Base-by-base conservation (phyloP, 371 early-diverging fungal species). In the Conidiobolus coronatus region DNA sequence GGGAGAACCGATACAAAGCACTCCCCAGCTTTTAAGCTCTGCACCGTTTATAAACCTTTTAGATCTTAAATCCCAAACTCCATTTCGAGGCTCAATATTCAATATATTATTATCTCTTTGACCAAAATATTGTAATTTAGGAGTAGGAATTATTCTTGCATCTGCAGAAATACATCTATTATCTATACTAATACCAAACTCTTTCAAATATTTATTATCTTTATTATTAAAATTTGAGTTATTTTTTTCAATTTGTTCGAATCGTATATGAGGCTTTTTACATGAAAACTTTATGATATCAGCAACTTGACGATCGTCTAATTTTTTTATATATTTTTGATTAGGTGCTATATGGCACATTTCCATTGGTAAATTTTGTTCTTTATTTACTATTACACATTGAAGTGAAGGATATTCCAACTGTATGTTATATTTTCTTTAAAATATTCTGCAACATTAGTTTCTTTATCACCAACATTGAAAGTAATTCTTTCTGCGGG, bases 231-330 rank as follows among this genome's bases (percentile, higher is more conserved):
- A 54, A 1, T 62, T 51, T 17, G 53, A 42, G 14, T 71, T 39
- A 12, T 66, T 70, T 19, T 69, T 60, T 23, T 50, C 59, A 50
- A 82, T 80, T 48, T 63, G 68, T 41, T 70, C 63, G 40, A 66
- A 63, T 34, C 79, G 71, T 46, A 71, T 59, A 39, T 68, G 58
- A 1, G 91, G 94, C 23, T 70, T 67, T 51, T 77, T 75, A 53
- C 83, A 79, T 0, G 87, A 80, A 55, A 85, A 82, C 52, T 72
- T 79, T 60, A 93, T 86, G 86, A 91, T 88, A 45, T 86, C 84
- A 0, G 85, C 77, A 0, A 89, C 89, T 66, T 90, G 79, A 24
- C 63, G 65, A 38, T 84, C 86, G 53, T 80, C 76, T 17, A 86
- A 60, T 57, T 84, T 83, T 53, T 79, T 66, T 46, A 65, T 56